Conservation (phyloP, 2,329 filamentous ascomycete genomes). For the Aureobasidium namibiae region DNA sequence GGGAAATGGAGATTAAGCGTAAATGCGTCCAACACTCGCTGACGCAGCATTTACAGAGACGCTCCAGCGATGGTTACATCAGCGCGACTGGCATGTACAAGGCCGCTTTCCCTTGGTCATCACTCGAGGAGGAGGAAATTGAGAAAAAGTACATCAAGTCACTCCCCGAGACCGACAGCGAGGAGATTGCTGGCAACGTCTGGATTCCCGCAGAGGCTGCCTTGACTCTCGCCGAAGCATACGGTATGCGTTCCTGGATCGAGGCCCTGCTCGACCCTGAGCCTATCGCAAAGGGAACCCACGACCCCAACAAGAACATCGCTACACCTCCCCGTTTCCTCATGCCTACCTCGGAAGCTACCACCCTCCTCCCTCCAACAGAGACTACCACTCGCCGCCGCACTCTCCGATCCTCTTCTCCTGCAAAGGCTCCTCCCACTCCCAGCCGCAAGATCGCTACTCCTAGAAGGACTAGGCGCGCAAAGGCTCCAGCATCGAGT, state of each 20-base stretch:
- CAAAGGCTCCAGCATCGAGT: slow-evolving; percentile 22
- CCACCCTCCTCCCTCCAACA: slow-evolving; percentile 22
- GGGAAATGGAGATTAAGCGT: slow-evolving; percentile 21
- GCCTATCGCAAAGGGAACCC: slow-evolving; percentile 60
- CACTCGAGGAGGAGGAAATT: slow-evolving; percentile 55
- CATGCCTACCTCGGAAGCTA: slow-evolving; percentile 13
- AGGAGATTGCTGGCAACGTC: slow-evolving; percentile 93
- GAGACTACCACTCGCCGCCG: slow-evolving; percentile 37
- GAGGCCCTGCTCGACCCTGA: slow-evolving; percentile 83
- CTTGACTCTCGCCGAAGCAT: slow-evolving; percentile 75
- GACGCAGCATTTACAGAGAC: slow-evolving; percentile 45
- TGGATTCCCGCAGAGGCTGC: slow-evolving; percentile 86
- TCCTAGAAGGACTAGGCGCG: slow-evolving; percentile 44
- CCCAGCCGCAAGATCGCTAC: slow-evolving; percentile 41
- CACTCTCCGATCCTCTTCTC: slow-evolving; percentile 52
- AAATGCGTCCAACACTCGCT: background rate
- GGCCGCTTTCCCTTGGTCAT: slow-evolving; percentile 74
- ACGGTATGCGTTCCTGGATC: slow-evolving; percentile 79
- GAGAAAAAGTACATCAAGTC: slow-evolving; percentile 82
- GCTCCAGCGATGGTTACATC: slow-evolving; percentile 75
- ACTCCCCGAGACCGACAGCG: slow-evolving; percentile 68
- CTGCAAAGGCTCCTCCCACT: slow-evolving; percentile 39
- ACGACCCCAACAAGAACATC: slow-evolving; percentile 59
- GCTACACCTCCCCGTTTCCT: slow-evolving; percentile 70
- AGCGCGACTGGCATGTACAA: slow-evolving; percentile 91